phyloP scores from a whole-genome alignment of 768 basidiomycete species.

The Xanthoconium stramineum region DNA sequence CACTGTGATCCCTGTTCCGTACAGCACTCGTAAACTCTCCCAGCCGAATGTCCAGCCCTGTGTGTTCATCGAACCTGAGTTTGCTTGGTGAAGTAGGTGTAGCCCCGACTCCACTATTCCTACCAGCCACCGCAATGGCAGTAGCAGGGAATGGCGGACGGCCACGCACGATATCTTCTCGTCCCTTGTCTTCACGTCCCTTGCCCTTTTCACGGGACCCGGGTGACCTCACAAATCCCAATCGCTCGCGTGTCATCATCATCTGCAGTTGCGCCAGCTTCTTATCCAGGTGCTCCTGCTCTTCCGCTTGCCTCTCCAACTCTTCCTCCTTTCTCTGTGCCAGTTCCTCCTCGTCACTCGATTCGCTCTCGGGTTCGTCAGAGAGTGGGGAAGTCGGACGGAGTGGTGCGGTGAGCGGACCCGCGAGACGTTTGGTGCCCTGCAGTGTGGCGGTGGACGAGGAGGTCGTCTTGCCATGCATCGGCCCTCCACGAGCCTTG shows the following conservation, averaged over 20 bases:
- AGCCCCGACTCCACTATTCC: not conserved
- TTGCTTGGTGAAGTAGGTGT: slow-evolving; percentile 33
- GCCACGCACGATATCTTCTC: slow-evolving; percentile 40
- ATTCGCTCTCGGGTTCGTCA: slow-evolving; percentile 49
- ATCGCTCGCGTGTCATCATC: slow-evolving; percentile 69
- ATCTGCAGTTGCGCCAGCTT: slow-evolving; percentile 67
- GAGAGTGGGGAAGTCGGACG: slow-evolving; percentile 51
- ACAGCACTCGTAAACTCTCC: slow-evolving; percentile 28
- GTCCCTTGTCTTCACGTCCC: slow-evolving; percentile 16
- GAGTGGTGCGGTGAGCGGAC: slow-evolving; percentile 27
- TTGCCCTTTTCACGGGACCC: slow-evolving; percentile 38
- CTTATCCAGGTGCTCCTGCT: slow-evolving; percentile 61
- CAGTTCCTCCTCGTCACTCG: slow-evolving; percentile 58
- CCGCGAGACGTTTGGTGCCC: slow-evolving; percentile 33
- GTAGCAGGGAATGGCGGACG: slow-evolving; percentile 31
- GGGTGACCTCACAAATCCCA: slow-evolving; percentile 59
- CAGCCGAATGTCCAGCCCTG: slow-evolving; percentile 33
- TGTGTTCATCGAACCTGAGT: slow-evolving; percentile 13
- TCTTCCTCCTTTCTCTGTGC: slow-evolving; percentile 62
- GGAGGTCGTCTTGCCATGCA: slow-evolving; percentile 49
- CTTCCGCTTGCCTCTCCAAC: slow-evolving; percentile 61
- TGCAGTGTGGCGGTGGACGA: slow-evolving; percentile 76
- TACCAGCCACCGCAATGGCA: not conserved
- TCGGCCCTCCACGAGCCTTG: slow-evolving; percentile 24
- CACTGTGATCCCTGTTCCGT: slow-evolving; percentile 56